Evolutionary conservation across 2,329 filamentous ascomycete species (phyloP).

Genomic region (Phialemoniopsis sp.): DNA sequence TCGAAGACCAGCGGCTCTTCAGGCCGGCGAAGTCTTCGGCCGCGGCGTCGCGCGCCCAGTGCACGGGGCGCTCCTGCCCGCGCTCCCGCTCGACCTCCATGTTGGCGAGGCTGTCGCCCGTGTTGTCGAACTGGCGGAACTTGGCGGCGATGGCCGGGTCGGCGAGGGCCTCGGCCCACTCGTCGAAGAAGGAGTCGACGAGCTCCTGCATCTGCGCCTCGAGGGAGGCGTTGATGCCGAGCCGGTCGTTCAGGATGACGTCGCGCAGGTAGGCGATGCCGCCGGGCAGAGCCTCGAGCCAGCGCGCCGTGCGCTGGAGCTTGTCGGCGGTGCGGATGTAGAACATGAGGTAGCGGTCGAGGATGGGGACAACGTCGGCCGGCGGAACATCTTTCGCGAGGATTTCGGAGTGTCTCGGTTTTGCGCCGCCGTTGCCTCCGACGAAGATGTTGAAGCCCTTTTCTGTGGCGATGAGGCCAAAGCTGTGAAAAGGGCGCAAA

Average conservation of each 20-base stretch:
- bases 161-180: slow-evolving; percentile 81
- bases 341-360: slow-evolving; percentile 88
- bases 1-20: slow-evolving; percentile 55
- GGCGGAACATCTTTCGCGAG: slow-evolving; percentile 83
- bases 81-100: slow-evolving; percentile 71
- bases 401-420: slow-evolving; percentile 76
- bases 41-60: slow-evolving; percentile 69
- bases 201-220: slow-evolving; percentile 86
- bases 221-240: slow-evolving; percentile 79
- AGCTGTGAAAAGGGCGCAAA: slow-evolving; percentile 38
- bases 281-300: slow-evolving; percentile 80
- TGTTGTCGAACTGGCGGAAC: slow-evolving; percentile 85
- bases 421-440: slow-evolving; percentile 83
- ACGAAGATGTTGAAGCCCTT: slow-evolving; percentile 94
- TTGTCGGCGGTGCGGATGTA: slow-evolving; percentile 92
- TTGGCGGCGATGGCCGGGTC: slow-evolving; percentile 62
- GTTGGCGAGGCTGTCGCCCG: slow-evolving; percentile 61
- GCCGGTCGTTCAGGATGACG: slow-evolving; percentile 79
- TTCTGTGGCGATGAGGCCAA: slow-evolving; percentile 86
- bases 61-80: slow-evolving; percentile 67
- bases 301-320: slow-evolving; percentile 82
- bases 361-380: slow-evolving; percentile 74
- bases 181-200: slow-evolving; percentile 81
- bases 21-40: slow-evolving; percentile 71
- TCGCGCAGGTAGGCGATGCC: slow-evolving; percentile 79